Conservation (phyloP, 78 protist genomes). For the Trichosphaerium sp. region DNA sequence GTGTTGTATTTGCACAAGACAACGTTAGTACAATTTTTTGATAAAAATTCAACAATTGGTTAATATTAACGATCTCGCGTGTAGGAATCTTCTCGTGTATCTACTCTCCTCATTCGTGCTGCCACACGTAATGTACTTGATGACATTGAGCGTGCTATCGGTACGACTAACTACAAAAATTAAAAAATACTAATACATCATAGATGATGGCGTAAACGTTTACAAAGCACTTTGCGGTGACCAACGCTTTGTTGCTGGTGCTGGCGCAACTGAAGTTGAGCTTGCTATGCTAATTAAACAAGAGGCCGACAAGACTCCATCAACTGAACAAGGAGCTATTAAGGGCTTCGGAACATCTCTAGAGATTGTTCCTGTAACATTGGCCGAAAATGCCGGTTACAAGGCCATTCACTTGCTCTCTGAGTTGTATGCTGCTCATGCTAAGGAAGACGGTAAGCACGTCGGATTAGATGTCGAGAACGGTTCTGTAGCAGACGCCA, state of each 20-base stretch:
- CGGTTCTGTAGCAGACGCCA: slow-evolving; percentile 9
- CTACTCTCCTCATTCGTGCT: slow-evolving; percentile 93
- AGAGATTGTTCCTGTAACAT: slow-evolving; percentile 90
- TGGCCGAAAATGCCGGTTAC: slow-evolving; percentile 93
- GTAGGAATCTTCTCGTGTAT: slow-evolving; percentile 43
- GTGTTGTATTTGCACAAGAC: slow-evolving; percentile 63
- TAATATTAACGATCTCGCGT: background rate
- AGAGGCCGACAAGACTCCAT: slow-evolving; percentile 55
- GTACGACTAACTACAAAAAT: background rate
- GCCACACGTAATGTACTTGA: slow-evolving; percentile 87
- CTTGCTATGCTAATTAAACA: slow-evolving; percentile 46
- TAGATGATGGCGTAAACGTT: slow-evolving; percentile 87
- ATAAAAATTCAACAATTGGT: too few relatives aligned
- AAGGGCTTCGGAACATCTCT: slow-evolving; percentile 78
- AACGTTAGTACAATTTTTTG: slow-evolving; percentile 1
- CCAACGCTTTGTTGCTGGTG: slow-evolving; percentile 90
- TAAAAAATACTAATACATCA: background rate
- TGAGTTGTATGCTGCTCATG: slow-evolving; percentile 80
- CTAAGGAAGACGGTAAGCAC: slow-evolving; percentile 49
- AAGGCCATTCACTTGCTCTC: slow-evolving; percentile 57
- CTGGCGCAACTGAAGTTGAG: slow-evolving; percentile 93
- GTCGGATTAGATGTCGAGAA: slow-evolving; percentile 83
- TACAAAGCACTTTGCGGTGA: slow-evolving; percentile 76
- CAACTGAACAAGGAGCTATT: slow-evolving; percentile 92
- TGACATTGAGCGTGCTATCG: slow-evolving; percentile 95